A percentile compares a stretch with the other conserved stretches of the same genome.
Conservation (phyloP, 805 yeast species). For the Metschnikowia baotianmanensis region DNA sequence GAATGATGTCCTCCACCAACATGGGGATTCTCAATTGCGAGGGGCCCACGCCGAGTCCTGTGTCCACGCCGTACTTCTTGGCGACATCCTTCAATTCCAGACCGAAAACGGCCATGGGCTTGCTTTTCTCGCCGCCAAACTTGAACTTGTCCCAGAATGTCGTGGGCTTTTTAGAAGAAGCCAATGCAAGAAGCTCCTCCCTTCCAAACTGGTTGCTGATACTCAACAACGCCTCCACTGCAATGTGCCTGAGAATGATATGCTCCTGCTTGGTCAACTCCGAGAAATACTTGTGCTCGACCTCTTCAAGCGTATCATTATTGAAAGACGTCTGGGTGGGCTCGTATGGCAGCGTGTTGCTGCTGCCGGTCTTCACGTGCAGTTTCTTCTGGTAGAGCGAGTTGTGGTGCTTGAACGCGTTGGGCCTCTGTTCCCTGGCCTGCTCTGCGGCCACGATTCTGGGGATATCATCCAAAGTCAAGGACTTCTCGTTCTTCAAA, state of each 20-base stretch:
- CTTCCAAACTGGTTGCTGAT: conserved; percentile 25
- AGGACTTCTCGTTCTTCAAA: conserved; percentile 74
- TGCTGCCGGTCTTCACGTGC: conserved; percentile 22
- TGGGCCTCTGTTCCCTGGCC: conserved; percentile 89
- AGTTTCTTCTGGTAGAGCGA: conserved; percentile 34
- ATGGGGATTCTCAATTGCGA: conserved; percentile 77
- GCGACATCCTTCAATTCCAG: conserved; percentile 68
- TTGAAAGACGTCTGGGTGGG: conserved; percentile 8
- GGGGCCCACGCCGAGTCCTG: conserved; percentile 83
- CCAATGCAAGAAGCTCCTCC: conserved; percentile 39
- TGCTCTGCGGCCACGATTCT: conserved; percentile 96
- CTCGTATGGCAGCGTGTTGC: conserved; percentile 10
- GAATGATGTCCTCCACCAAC: conserved; percentile 79
- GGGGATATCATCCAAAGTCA: conserved; percentile 94
- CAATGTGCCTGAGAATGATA: conserved; percentile 55
- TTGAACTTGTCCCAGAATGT: conserved; percentile 56
- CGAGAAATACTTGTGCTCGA: conserved; percentile 50
- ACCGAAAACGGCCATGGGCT: conserved; percentile 61
- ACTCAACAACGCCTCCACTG: conserved; percentile 50
- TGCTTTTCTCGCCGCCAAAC: conserved; percentile 31
- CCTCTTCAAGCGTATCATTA: not conserved
- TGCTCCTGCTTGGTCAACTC: conserved; percentile 60
- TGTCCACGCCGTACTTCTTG: conserved; percentile 73
- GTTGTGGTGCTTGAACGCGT: conserved; percentile 83
- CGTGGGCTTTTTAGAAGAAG: conserved; percentile 41